Evolutionary conservation across 768 basidiomycete genomes (phyloP).

Genomic region (Podaxis carcinomalis): DNA sequence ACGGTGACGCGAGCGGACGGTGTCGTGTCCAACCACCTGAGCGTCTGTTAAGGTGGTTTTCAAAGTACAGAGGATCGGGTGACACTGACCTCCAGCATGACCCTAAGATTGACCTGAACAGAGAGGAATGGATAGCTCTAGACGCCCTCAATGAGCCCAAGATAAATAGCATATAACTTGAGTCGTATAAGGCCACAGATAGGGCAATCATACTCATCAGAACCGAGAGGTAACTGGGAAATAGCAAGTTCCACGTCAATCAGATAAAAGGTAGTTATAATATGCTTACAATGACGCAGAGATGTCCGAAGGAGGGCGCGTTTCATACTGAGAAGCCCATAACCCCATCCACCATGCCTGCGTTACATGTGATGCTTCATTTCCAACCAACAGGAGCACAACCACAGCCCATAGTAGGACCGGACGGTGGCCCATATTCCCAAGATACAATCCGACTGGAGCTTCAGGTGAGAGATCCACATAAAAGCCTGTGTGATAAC

Average conservation of each 20-base stretch:
- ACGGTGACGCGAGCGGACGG: slow-evolving; percentile 43
- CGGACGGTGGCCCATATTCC: slow-evolving; percentile 11
- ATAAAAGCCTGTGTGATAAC: neutral
- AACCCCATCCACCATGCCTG: slow-evolving; percentile 43
- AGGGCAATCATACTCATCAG: neutral
- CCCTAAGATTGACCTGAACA: slow-evolving; percentile 46
- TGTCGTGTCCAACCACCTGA: slow-evolving; percentile 37
- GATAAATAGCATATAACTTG: neutral
- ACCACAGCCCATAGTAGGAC: slow-evolving; percentile 19
- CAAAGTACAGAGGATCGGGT: neutral
- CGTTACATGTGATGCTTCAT: slow-evolving; percentile 15
- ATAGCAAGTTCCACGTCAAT: neutral
- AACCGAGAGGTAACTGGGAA: slow-evolving; percentile 12
- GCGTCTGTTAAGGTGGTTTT: neutral
- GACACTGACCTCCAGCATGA: slow-evolving; percentile 45
- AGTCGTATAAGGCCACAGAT: neutral
- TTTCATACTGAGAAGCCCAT: slow-evolving; percentile 42
- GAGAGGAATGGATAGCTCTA: slow-evolving; percentile 38
- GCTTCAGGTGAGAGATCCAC: neutral
- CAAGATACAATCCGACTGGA: neutral
- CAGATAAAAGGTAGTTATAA: slow-evolving; percentile 8
- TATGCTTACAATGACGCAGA: slow-evolving; percentile 28
- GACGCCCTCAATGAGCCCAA: slow-evolving; percentile 37
- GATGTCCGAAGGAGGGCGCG: slow-evolving; percentile 26
- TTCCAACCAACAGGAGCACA: slow-evolving; percentile 17